Evolutionary conservation across 768 basidiomycete genomes (phyloP).

Genomic region (Lactarius evosmus): DNA sequence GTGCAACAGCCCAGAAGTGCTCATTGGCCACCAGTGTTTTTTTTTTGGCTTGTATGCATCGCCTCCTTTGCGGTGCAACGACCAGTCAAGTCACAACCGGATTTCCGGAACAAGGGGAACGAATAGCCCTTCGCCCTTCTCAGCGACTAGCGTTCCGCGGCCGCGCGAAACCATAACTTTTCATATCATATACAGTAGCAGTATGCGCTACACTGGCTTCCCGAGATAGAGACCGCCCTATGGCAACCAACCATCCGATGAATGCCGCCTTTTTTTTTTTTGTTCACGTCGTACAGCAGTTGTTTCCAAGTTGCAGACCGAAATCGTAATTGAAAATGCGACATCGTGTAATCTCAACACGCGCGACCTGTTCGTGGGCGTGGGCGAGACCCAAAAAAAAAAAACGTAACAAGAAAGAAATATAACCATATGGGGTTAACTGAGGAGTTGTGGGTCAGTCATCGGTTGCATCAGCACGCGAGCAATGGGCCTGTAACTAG

Average conservation of each 20-base stretch:
- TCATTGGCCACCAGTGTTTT: background rate
- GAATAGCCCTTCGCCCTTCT: background rate
- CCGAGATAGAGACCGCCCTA: background rate
- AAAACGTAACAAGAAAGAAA: slow-evolving; percentile 20
- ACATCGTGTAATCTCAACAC: background rate
- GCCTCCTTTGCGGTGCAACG: background rate
- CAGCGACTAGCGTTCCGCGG: slow-evolving; percentile 10
- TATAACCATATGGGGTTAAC: slow-evolving; percentile 24
- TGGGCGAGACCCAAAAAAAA: background rate
- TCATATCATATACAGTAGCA: background rate
- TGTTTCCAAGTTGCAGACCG: slow-evolving; percentile 1
- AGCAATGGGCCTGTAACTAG: background rate
- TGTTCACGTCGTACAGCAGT: background rate
- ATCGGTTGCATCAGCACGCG: background rate
- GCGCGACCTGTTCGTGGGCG: no score
- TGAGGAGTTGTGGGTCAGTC: background rate
- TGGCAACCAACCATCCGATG: background rate
- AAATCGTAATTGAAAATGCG: background rate
- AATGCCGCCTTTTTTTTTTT: background rate
- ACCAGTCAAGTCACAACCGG: background rate
- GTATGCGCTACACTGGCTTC: background rate
- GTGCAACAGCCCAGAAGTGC: background rate
- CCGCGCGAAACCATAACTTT: slow-evolving; percentile 2
- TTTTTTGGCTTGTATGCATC: background rate
- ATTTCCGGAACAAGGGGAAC: background rate